These are phyloP conservation scores for Didymella exigua DNA, from an alignment of 2,329 filamentous ascomycete species.

Conservation along the genomic window DNA sequence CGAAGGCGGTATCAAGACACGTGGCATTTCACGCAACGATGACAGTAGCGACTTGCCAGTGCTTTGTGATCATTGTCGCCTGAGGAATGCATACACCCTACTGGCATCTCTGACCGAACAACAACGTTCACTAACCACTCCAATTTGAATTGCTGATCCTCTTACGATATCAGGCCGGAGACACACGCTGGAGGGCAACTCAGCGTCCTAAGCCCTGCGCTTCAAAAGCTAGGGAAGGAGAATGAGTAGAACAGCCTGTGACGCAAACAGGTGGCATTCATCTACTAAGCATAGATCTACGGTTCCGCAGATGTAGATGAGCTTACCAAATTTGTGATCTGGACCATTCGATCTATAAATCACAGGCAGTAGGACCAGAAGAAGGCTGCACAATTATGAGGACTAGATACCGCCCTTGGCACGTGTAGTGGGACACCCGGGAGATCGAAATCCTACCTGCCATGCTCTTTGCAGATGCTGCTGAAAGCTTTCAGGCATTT, in stretches of 20 bases:
- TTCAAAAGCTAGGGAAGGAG: no score
- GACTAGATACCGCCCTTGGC: background rate
- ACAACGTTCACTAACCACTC: background rate
- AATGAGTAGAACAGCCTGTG: no score
- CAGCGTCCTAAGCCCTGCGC: no score
- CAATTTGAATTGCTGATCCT: background rate
- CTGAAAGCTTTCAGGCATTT: background rate
- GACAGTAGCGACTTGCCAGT: background rate
- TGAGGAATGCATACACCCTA: background rate
- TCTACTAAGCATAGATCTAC: no score
- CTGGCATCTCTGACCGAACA: background rate
- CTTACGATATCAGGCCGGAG: no score
- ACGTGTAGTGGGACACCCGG: background rate
- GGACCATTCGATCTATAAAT: background rate
- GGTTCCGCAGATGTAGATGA: no score
- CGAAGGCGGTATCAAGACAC: no score
- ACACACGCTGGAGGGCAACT: no score
- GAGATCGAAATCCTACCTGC: background rate
- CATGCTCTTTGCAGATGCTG: background rate
- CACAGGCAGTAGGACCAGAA: background rate
- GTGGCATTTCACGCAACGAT: background rate
- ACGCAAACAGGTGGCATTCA: no score
- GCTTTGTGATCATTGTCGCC: background rate
- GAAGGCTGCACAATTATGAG: background rate
- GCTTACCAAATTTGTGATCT: background rate